Conservation (phyloP, 2,329 filamentous ascomycete species). For the Neonectria ditissima region DNA sequence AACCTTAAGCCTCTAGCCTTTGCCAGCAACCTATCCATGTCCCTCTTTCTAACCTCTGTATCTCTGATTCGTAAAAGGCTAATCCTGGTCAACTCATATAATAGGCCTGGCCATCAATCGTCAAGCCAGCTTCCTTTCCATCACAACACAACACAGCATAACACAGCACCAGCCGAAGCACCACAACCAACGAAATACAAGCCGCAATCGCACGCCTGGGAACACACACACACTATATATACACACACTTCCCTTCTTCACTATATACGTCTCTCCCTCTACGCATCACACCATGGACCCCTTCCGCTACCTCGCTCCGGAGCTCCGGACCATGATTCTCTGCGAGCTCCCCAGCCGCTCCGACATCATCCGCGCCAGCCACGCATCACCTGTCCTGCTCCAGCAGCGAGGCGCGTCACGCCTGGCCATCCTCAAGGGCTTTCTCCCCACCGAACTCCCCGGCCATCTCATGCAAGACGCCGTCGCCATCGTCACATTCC, state of each 20-base stretch:
- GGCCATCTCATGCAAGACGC: conserved; percentile 8
- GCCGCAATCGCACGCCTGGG: too few relatives aligned
- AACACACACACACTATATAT: neutral
- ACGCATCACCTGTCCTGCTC: neutral
- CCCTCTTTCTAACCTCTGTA: too few relatives aligned
- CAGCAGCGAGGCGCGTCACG: neutral
- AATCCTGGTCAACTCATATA: too few relatives aligned
- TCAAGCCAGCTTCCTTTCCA: too few relatives aligned
- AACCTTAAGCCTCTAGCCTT: too few relatives aligned
- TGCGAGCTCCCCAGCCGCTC: neutral
- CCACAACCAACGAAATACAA: too few relatives aligned
- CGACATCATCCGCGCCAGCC: neutral
- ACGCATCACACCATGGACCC: neutral
- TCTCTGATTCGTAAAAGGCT: too few relatives aligned
- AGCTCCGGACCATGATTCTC: conserved; percentile 8
- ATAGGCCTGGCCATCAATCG: too few relatives aligned
- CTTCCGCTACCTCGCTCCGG: neutral
- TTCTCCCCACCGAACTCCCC: conserved; percentile 1
- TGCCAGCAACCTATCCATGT: too few relatives aligned
- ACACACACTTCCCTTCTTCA: neutral
- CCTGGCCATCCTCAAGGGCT: neutral
- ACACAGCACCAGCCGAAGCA: too few relatives aligned
- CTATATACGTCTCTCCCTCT: neutral
- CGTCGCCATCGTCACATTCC: conserved; percentile 18
- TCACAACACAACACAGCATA: too few relatives aligned